A percentile compares a stretch with the other conserved stretches of the same genome.
phyloP scores from a whole-genome alignment of 495 filamentous ascomycete genomes.

The Penicillium nucicola region DNA sequence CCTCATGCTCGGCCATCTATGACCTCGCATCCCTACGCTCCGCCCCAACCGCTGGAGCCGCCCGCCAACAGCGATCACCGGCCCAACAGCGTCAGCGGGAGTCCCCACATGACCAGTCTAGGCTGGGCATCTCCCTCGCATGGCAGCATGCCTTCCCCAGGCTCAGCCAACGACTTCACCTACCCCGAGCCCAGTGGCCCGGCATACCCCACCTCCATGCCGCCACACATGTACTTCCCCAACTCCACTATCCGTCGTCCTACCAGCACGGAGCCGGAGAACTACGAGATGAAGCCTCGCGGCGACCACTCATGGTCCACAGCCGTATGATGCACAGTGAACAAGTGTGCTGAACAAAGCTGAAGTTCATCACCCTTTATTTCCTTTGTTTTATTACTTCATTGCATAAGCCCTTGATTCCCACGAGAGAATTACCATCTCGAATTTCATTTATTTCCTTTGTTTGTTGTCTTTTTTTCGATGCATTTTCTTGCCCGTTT shows the following conservation, averaged over 20 bases:
- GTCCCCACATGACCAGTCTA: conserved; percentile 68
- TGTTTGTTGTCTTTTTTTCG: conserved; percentile 14
- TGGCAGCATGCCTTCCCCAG: conserved; percentile 60
- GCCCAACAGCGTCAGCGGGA: conserved; percentile 63
- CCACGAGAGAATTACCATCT: conserved; percentile 16
- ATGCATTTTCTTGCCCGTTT: conserved; percentile 24
- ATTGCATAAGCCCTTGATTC: conserved; percentile 21
- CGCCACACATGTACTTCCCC: conserved; percentile 63
- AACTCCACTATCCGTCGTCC: conserved; percentile 63
- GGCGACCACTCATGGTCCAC: conserved; percentile 42
- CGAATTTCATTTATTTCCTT: conserved; percentile 17
- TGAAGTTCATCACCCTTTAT: conserved; percentile 17
- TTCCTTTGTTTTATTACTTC: conserved; percentile 21
- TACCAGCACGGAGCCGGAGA: conserved; percentile 66
- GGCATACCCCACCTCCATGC: conserved; percentile 50
- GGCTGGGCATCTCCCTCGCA: conserved; percentile 75
- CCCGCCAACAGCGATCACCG: conserved; percentile 73
- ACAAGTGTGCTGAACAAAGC: conserved; percentile 3
- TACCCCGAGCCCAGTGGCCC: conserved; percentile 68
- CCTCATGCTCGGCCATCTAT: conserved; percentile 59
- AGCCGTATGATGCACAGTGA: conserved; percentile 27
- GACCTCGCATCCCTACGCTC: conserved; percentile 87
- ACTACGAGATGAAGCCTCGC: conserved; percentile 61
- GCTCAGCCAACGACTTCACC: conserved; percentile 60
- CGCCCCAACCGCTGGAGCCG: conserved; percentile 85